phyloP scores from a whole-genome alignment of 148 eudicot species.

The Fagopyrum tataricum region DNA sequence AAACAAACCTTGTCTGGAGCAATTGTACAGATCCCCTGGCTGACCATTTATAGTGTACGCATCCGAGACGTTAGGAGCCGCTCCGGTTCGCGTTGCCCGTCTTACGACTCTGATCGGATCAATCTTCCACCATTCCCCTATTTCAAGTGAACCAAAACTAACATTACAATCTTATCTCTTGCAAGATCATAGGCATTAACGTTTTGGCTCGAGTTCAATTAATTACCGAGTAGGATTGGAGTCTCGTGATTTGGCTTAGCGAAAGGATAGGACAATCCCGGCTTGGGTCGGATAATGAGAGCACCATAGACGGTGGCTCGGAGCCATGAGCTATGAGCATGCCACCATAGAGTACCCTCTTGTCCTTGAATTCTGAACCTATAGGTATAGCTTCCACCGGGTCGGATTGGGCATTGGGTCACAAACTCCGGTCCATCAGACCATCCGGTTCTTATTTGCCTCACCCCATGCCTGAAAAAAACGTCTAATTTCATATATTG shows the following conservation, averaged over 20 bases:
- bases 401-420: constrained; percentile 11
- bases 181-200: no score
- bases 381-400: constrained; percentile 12
- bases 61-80: constrained; percentile 1
- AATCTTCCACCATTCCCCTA: constrained; percentile 10
- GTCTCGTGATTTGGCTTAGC: constrained; percentile 1
- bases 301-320: constrained; percentile 13
- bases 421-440: constrained; percentile 6
- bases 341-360: no score
- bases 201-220: neutral
- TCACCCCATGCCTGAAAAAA: constrained; percentile 22
- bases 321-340: constrained; percentile 6
- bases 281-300: constrained; percentile 7
- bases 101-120: neutral
- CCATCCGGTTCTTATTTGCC: constrained; percentile 8
- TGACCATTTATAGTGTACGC: constrained; percentile 14
- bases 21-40: constrained; percentile 11
- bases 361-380: constrained; percentile 5
- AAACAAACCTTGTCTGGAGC: constrained; percentile 7
- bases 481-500: no score
- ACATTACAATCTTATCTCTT: neutral
- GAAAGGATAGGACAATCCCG: constrained; percentile 19
- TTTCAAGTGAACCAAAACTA: neutral
- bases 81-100: constrained; percentile 2
- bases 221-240: constrained; percentile 13